phyloP scores from a whole-genome alignment of 2,329 filamentous ascomycete species.

The Alternaria postmessia region DNA sequence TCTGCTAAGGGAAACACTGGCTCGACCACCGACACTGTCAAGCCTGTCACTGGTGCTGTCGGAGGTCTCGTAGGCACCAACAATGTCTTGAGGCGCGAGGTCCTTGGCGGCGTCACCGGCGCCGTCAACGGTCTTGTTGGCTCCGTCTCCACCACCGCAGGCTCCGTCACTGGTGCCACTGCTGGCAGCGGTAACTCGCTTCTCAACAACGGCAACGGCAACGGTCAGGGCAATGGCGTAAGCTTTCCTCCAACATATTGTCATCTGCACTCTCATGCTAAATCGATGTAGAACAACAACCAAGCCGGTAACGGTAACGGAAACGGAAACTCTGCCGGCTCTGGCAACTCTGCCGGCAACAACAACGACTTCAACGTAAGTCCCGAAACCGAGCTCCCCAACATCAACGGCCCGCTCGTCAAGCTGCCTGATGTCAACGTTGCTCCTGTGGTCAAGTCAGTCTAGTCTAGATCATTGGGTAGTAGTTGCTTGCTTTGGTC shows the following conservation, averaged over 20 bases:
- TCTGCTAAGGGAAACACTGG: not conserved
- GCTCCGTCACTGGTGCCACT: conserved; percentile 18
- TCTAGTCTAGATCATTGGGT: conserved; percentile 6
- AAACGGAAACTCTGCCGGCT: conserved; percentile 19
- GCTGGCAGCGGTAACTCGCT: conserved; percentile 13
- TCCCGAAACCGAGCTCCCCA: conserved; percentile 8
- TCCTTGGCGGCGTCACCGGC: not conserved
- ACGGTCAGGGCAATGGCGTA: conserved; percentile 17
- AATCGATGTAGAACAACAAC: not conserved
- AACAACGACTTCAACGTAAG: conserved; percentile 26
- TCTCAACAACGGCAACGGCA: conserved; percentile 13
- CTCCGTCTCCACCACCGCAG: conserved; percentile 9
- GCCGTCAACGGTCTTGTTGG: not conserved
- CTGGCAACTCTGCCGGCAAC: conserved; percentile 16
- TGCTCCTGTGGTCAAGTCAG: conserved; percentile 17
- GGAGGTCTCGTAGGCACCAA: not conserved
- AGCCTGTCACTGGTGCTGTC: not conserved
- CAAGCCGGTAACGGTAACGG: conserved; percentile 11
- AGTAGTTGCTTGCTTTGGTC: not conserved
- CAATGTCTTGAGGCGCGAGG: not conserved
- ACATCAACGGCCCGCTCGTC: not conserved
- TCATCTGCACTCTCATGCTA: not conserved
- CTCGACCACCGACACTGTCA: not conserved
- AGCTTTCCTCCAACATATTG: not conserved
- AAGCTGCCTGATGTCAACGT: conserved; percentile 10